Percentiles rank a stretch among this genome's conserved stretches.
Conservation (phyloP, 768 basidiomycete species). For the Fomitopsis serialis region DNA sequence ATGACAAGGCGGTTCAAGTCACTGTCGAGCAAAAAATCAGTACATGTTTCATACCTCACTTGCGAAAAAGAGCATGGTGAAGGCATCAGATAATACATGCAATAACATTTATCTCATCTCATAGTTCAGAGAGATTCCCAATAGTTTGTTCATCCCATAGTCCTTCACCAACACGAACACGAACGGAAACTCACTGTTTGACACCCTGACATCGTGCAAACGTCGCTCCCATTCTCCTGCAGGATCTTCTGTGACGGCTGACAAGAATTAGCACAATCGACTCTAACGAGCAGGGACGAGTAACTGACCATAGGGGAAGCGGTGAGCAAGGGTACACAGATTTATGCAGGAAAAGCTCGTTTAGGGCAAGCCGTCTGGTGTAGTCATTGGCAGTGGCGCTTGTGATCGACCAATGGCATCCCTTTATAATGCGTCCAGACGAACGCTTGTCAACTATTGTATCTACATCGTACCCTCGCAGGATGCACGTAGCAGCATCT, state of each 20-base stretch:
- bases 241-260: constrained; percentile 51
- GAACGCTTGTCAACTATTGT: too few relatives aligned
- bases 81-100: constrained; percentile 86
- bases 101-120: constrained; percentile 54
- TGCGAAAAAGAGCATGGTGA: constrained; percentile 19
- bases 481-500: too few relatives aligned
- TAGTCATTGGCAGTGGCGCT: too few relatives aligned
- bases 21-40: constrained; percentile 38
- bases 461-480: too few relatives aligned
- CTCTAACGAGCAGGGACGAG: neutral
- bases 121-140: constrained; percentile 99
- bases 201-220: constrained; percentile 74
- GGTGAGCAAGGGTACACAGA: constrained; percentile 17
- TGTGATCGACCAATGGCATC: too few relatives aligned
- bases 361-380: constrained; percentile 34
- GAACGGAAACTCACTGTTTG: constrained; percentile 75
- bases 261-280: constrained; percentile 3
- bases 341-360: constrained; percentile 27
- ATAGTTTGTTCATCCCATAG: constrained; percentile 62
- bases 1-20: constrained; percentile 92
- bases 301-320: constrained; percentile 23
- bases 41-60: constrained; percentile 16
- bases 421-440: too few relatives aligned
- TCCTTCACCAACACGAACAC: constrained; percentile 10
- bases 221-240: constrained; percentile 84